Base-by-base conservation (phyloP, 1,139 yeast species). In the Taiozyma sp. region DNA sequence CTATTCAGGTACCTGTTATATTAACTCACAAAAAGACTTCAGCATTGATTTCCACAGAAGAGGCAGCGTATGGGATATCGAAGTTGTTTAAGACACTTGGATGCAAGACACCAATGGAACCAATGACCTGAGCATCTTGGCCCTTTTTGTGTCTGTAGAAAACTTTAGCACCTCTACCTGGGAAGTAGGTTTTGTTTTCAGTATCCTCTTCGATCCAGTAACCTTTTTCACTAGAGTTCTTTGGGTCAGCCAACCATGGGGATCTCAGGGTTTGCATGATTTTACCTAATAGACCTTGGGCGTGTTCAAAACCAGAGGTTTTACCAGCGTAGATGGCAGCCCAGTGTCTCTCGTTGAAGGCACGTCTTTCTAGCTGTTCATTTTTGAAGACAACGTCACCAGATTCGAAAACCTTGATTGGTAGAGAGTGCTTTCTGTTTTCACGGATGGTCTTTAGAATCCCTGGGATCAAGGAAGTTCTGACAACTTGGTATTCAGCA, bases 261-360 rank as follows among this genome's bases (percentile, higher is more conserved):
- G 95, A 84, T 76, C 97, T 87, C 76, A 93, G 80, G 68, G 97
- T 93, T 75, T 90, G 95, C 98, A 95, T 92, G 60, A 95, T 76
- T 65, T 96, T 89, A 62, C 96, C 98, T 56, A 95, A 78, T 59
- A 95, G 76, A 61, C 99, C 99, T 73, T 95, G 99, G 52, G 91
- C 90, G 59, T 76, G 78, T 72, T 95, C 99, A 66, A 95, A 95
- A 53, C 98, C 97, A 22, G 97, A 87, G 27, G 92, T 83, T 71
- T 91, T 92, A 63, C 99, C 98, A 22, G 95, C 97, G 64, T 84
- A 89, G 44, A 93, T 79, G 38, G 98, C 98, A 63, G 87, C 85
- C 93, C 97, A 93, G 67, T 89, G 87, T 69, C 98, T 87, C 75
- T 89, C 90, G 72, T 95, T 95, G 71, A 74, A 82, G 10, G 99